Percentiles rank a stretch among this genome's conserved stretches.
These are phyloP conservation scores for Neurospora sp. DNA, from an alignment of 495 filamentous ascomycete genomes.

Conservation along the genomic window DNA sequence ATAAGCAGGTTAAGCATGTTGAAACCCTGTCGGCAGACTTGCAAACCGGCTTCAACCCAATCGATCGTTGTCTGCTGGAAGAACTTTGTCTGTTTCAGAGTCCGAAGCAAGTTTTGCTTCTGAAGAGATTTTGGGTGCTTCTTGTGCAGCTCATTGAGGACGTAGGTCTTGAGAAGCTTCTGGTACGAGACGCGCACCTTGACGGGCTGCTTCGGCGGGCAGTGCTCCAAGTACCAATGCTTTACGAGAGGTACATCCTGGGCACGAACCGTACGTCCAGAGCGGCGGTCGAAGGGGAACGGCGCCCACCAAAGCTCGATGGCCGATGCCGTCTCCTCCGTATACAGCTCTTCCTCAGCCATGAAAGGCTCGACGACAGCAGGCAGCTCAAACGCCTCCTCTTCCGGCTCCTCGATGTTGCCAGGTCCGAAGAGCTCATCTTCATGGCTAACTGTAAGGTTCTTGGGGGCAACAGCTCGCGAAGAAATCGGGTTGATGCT, in stretches of 20 bases:
- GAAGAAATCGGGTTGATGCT: conserved; percentile 97
- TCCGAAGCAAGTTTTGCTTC: conserved; percentile 84
- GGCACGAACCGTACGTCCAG: conserved; percentile 94
- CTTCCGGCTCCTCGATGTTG: conserved; percentile 65
- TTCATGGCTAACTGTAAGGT: conserved; percentile 84
- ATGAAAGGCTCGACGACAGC: conserved; percentile 78
- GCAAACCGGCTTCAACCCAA: conserved; percentile 97
- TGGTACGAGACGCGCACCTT: conserved; percentile 99
- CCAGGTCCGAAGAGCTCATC: conserved; percentile 87
- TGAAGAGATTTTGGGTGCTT: conserved; percentile 89
- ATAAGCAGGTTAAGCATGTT: conserved; percentile 99
- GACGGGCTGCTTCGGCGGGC: conserved; percentile 76
- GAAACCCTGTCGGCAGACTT: conserved; percentile 96
- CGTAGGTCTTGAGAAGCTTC: conserved; percentile 92
- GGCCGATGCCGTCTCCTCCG: conserved; percentile 79
- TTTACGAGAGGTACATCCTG: conserved; percentile 97
- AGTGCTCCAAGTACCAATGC: conserved; percentile 97
- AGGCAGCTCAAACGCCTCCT: conserved; percentile 77
- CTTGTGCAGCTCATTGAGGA: conserved; percentile 94
- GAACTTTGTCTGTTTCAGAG: conserved; percentile 92
- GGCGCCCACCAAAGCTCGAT: conserved; percentile 98
- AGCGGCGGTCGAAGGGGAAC: conserved; percentile 89
- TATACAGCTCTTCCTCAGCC: conserved; percentile 81
- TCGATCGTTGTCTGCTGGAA: conserved; percentile 99
- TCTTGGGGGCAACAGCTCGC: conserved; percentile 88